Evolutionary conservation across 768 basidiomycete genomes (phyloP).

Genomic region (Tricholoma terreum): DNA sequence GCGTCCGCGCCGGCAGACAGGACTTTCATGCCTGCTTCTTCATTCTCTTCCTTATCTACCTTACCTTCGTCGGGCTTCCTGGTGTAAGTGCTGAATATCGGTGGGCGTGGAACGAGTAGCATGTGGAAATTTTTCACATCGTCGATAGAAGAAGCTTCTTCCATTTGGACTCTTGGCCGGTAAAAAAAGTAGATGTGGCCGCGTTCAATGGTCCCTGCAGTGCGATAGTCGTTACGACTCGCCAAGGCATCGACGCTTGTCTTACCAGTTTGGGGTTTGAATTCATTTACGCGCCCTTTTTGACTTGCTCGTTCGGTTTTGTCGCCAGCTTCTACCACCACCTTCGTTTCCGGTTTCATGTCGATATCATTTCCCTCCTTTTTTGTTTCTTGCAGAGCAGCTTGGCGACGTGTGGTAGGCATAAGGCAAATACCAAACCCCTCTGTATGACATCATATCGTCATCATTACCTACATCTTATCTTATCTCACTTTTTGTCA

Average conservation of each 20-base stretch:
- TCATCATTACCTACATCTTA: too few species aligned
- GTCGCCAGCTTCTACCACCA: slow-evolving; percentile 5
- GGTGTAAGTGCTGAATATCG: slow-evolving; percentile 33
- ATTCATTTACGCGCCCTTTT: slow-evolving; percentile 6
- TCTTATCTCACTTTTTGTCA: too few species aligned
- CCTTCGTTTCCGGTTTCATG: slow-evolving; percentile 9
- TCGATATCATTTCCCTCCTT: slow-evolving; percentile 4
- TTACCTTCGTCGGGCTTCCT: slow-evolving; percentile 8
- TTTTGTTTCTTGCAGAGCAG: slow-evolving; percentile 7
- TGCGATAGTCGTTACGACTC: neutral
- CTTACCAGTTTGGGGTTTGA: slow-evolving; percentile 9
- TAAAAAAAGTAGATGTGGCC: slow-evolving; percentile 68
- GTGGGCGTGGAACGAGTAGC: slow-evolving; percentile 54
- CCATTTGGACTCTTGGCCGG: slow-evolving; percentile 51
- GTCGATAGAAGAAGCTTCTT: slow-evolving; percentile 52
- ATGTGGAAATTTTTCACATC: slow-evolving; percentile 59
- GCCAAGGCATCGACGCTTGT: neutral
- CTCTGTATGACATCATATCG: too few species aligned
- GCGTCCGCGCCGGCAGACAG: slow-evolving; percentile 46
- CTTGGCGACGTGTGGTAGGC: slow-evolving; percentile 34
- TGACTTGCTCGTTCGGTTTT: slow-evolving; percentile 19
- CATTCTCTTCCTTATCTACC: slow-evolving; percentile 20
- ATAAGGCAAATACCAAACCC: slow-evolving; percentile 17
- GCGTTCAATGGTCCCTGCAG: slow-evolving; percentile 52
- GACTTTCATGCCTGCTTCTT: slow-evolving; percentile 40